Evolutionary conservation across 768 basidiomycete species (phyloP).

Genomic region (Agaricus blazei): DNA sequence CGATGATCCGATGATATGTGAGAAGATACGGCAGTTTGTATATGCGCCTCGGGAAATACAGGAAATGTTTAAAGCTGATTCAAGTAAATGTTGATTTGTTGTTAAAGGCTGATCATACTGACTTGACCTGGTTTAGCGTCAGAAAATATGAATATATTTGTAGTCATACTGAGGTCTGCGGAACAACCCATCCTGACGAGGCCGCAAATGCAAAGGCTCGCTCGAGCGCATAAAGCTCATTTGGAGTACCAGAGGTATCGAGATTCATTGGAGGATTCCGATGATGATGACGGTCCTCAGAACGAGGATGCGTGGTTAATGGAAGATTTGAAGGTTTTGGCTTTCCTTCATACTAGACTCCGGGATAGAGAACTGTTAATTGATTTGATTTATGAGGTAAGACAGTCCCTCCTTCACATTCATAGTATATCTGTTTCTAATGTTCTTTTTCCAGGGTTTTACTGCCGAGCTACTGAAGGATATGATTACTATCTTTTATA

Average conservation of each 20-base stretch:
- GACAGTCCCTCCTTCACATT: slow-evolving; percentile 11
- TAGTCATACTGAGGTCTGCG: slow-evolving; percentile 72
- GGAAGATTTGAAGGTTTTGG: slow-evolving; percentile 82
- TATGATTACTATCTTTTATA: slow-evolving; percentile 98
- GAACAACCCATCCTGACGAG: slow-evolving; percentile 73
- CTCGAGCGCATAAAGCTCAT: slow-evolving; percentile 76
- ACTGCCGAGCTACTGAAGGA: slow-evolving; percentile 96
- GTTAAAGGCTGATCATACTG: too few relatives aligned
- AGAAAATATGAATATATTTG: slow-evolving; percentile 73
- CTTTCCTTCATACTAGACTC: slow-evolving; percentile 72
- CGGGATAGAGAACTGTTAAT: slow-evolving; percentile 90
- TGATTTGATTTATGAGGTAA: slow-evolving; percentile 89
- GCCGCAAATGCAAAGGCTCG: slow-evolving; percentile 76
- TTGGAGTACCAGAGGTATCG: slow-evolving; percentile 61
- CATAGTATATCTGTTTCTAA: not conserved
- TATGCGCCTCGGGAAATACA: slow-evolving; percentile 88
- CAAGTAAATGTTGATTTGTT: slow-evolving; percentile 42
- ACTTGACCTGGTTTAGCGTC: slow-evolving; percentile 30
- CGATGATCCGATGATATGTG: slow-evolving; percentile 81
- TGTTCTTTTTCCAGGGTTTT: slow-evolving; percentile 57
- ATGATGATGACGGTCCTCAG: slow-evolving; percentile 88
- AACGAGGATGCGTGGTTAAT: slow-evolving; percentile 97
- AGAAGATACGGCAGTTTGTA: slow-evolving; percentile 83
- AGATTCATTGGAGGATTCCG: slow-evolving; percentile 68
- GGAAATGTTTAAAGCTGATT: slow-evolving; percentile 72